A percentile compares a stretch with the other conserved stretches of the same genome.
phyloP scores from a whole-genome alignment of 2,329 filamentous ascomycete genomes.

The Pestalotiopsis sp. region DNA sequence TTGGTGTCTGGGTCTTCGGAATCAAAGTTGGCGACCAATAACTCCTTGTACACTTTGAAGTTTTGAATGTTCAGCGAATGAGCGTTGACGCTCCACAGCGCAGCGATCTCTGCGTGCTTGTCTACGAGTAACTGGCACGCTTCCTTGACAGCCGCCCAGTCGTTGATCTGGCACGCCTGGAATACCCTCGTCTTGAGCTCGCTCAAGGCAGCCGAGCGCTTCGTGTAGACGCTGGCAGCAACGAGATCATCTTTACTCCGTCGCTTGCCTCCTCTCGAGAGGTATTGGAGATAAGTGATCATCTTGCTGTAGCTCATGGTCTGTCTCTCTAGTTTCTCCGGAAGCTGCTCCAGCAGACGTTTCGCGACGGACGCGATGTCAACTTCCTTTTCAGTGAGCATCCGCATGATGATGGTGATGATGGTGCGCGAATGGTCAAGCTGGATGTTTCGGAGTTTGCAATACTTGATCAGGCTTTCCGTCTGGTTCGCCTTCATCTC shows the following conservation, averaged over 20 bases:
- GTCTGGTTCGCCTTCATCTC: conserved; percentile 15
- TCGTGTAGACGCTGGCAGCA: conserved; percentile 20
- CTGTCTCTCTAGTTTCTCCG: conserved; percentile 17
- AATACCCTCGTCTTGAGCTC: conserved; percentile 19
- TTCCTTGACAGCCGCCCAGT: conserved; percentile 15
- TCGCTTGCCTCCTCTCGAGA: conserved; percentile 17
- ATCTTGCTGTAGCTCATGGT: conserved; percentile 19
- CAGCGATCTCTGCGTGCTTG: conserved; percentile 17
- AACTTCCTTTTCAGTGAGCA: conserved; percentile 14
- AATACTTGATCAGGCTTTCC: conserved; percentile 19
- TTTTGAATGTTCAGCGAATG: conserved; percentile 18
- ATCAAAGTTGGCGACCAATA: neutral
- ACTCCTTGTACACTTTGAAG: conserved; percentile 17
- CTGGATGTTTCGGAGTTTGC: conserved; percentile 25
- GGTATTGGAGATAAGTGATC: conserved; percentile 20
- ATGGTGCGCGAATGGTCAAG: conserved; percentile 24
- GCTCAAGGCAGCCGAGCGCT: conserved; percentile 23
- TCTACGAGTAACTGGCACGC: conserved; percentile 15
- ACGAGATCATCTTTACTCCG: conserved; percentile 20
- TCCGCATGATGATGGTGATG: conserved; percentile 21
- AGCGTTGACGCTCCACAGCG: conserved; percentile 16
- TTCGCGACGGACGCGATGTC: conserved; percentile 15
- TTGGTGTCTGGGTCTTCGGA: neutral
- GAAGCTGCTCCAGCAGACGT: conserved; percentile 19
- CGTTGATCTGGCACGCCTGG: conserved; percentile 13